Conservation (phyloP, 495 filamentous ascomycete species). For the Penicillium egyptiacum region DNA sequence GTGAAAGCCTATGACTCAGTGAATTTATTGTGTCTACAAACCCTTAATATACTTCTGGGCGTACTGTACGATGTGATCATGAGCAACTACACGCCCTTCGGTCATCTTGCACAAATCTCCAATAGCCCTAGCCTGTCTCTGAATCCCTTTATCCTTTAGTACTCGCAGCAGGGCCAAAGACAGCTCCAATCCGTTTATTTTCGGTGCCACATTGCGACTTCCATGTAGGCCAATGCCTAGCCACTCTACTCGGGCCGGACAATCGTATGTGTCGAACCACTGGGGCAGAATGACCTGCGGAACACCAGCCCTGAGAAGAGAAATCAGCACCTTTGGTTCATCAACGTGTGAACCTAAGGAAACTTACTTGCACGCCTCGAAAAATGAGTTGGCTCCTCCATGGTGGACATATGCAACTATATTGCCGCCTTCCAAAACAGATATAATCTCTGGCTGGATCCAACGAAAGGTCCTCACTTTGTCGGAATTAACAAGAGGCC, state of each 20-base stretch:
- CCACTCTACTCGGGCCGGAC: constrained; percentile 48
- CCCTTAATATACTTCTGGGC: constrained; percentile 1
- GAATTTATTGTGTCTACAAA: background rate
- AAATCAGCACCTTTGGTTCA: constrained; percentile 1
- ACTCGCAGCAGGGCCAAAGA: constrained; percentile 33
- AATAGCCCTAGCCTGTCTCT: constrained; percentile 14
- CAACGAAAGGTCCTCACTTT: constrained; percentile 37
- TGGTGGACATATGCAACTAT: constrained; percentile 53
- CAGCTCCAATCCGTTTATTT: constrained; percentile 32
- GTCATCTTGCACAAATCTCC: constrained; percentile 19
- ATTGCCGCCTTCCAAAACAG: constrained; percentile 45
- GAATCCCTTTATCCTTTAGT: constrained; percentile 25
- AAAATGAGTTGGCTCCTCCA: constrained; percentile 54
- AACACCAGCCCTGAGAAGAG: constrained; percentile 39
- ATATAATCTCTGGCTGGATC: constrained; percentile 49
- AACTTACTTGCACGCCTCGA: constrained; percentile 52
- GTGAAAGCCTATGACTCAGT: background rate
- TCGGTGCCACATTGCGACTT: constrained; percentile 35
- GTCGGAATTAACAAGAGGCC: constrained; percentile 19
- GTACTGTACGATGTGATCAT: constrained; percentile 27
- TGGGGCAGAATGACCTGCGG: constrained; percentile 52
- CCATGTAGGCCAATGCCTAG: constrained; percentile 52
- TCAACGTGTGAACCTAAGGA: too few relatives aligned
- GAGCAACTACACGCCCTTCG: constrained; percentile 25
- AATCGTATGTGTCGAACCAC: constrained; percentile 53